Evolutionary conservation across 164 flowering plant species (phyloP), one percentile per base, ranked within the genome.

Genomic region (Berberis vulgaris): DNA sequence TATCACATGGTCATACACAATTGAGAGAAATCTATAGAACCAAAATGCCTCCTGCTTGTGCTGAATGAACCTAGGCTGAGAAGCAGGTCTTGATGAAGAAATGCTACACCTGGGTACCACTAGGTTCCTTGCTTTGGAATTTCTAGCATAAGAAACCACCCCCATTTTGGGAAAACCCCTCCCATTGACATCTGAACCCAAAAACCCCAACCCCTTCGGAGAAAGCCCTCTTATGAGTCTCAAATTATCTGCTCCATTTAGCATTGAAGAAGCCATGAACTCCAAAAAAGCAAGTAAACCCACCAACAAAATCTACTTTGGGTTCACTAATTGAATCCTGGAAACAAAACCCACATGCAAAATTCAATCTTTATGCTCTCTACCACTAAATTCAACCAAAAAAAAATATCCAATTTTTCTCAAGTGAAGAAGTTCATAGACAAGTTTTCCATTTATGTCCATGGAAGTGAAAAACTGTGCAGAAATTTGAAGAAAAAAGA

Each of bases 21-120:
- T 83, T 5, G 87, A 85, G 1, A 85, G 70, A 60, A 82, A 85
- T 64, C 91, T 77, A 59, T 85, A 85, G 70, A 85, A 85, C 91
- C 84, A 83, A 72, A 83, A 85, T 2, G 91, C 91, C 83, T 83
- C 87, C 40, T 82, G 76, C 67, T 85, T 85, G 80, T 85, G 81
- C 64, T 85, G 87, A 42, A 85, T 85, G 63, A 85, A 83, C 71
- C 91, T 76, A 8, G 81, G 86, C 70, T 82, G 84, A 6, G 86
- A 80, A 57, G 78, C 82, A 2, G 87, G 87, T 74, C 87, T 69
- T 1, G 90, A 63, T 1, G 83, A 53, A 5, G 87, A 79, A 7
- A 78, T n/a, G 61, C 83, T 75, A 66, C 86, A 82, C 54, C 42
- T 79, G 26, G 26, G 26, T 57, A 76, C 70, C 7, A 54, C 62